phyloP scores from a whole-genome alignment of 805 yeast genomes.

The Jamesozyma rosinii region DNA sequence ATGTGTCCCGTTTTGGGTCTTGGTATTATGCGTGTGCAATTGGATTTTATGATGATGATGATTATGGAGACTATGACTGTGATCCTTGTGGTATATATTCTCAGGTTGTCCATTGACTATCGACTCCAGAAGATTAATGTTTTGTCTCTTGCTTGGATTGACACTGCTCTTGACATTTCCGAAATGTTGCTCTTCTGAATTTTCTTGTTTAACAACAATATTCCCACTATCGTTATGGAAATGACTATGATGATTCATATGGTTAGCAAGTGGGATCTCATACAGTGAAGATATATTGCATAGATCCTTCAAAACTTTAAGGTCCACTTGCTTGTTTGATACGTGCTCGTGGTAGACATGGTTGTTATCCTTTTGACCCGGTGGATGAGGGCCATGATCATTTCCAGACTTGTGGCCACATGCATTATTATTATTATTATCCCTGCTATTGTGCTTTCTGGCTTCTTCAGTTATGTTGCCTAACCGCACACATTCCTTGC shows the following conservation, averaged over 20 bases:
- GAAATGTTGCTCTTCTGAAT: background rate
- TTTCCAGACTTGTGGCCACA: background rate
- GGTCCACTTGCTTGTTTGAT: constrained; percentile 20
- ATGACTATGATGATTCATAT: constrained; percentile 23
- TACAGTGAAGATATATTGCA: constrained; percentile 29
- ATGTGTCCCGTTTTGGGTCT: background rate
- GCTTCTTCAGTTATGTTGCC: constrained; percentile 2
- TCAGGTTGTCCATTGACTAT: constrained; percentile 3
- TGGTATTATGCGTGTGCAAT: constrained; percentile 27
- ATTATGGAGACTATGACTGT: constrained; percentile 3
- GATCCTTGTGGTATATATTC: background rate
- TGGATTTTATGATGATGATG: constrained; percentile 36
- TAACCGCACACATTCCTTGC: constrained; percentile 25
- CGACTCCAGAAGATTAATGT: constrained; percentile 10
- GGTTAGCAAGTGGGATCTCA: constrained; percentile 28
- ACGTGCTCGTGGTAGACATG: constrained; percentile 13
- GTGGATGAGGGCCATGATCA: background rate
- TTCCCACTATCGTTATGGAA: background rate
- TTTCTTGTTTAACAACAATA: constrained; percentile 1
- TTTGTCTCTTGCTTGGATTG: background rate
- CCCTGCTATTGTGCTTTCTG: background rate
- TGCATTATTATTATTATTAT: constrained; percentile 1
- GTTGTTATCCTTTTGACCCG: background rate
- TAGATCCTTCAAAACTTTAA: constrained; percentile 27
- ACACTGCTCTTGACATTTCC: too few species aligned